These are phyloP conservation scores for Mucor piriformis DNA, from an alignment of 371 early-diverging fungal species.

Conservation along the genomic window DNA sequence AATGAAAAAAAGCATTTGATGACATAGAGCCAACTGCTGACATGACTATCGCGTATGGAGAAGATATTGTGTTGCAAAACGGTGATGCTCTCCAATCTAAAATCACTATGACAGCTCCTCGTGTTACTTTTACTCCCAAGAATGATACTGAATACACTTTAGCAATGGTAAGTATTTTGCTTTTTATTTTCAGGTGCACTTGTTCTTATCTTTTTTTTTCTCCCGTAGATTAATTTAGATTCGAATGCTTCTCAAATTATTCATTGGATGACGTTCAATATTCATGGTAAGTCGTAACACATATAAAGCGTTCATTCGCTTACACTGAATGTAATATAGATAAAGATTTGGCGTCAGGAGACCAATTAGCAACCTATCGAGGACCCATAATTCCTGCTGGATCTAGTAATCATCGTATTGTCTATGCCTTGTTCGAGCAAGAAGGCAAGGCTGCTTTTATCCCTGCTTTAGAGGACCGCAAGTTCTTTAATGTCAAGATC, in stretches of 20 bases:
- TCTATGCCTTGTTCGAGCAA: constrained; percentile 36
- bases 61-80: constrained; percentile 15
- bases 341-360: background rate
- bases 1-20: constrained; percentile 20
- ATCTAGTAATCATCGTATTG: constrained; percentile 23
- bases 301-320: background rate
- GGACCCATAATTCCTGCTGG: constrained; percentile 17
- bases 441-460: constrained; percentile 7
- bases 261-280: constrained; percentile 39
- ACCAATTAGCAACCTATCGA: constrained; percentile 8
- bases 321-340: background rate
- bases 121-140: constrained; percentile 29
- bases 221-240: constrained; percentile 31
- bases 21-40: constrained; percentile 23
- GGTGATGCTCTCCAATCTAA: constrained; percentile 29
- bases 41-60: constrained; percentile 29
- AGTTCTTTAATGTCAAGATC: constrained; percentile 7
- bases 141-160: constrained; percentile 32
- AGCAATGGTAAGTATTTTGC: constrained; percentile 22
- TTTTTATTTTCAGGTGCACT: background rate
- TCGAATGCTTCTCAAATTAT: constrained; percentile 28
- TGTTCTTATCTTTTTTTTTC: background rate
- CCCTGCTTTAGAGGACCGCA: constrained; percentile 6
- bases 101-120: constrained; percentile 19
- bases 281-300: constrained; percentile 3